Evolutionary conservation across 1,284 basidiomycete species (phyloP).

Genomic region (Leccinum laetum): DNA sequence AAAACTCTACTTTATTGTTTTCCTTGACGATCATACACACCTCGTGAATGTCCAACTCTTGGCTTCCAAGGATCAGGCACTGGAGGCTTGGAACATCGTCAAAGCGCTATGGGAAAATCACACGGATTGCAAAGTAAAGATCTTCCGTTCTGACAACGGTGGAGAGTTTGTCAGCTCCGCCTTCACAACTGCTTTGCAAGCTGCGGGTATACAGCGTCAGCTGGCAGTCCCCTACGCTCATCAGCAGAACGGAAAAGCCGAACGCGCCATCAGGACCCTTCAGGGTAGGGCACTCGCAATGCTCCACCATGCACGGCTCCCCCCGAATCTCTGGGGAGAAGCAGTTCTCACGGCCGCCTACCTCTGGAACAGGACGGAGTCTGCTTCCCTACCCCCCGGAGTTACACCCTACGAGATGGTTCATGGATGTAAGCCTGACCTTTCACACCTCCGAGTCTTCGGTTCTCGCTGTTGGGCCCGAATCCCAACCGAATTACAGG

Average conservation of each 20-base stretch:
- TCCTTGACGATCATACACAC: background rate
- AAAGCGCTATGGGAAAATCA: background rate
- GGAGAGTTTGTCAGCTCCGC: background rate
- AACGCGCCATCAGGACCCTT: background rate
- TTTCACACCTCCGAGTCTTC: background rate
- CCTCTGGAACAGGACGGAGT: background rate
- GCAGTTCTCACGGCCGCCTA: background rate
- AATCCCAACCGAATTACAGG: background rate
- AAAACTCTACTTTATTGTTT: background rate
- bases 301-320: background rate
- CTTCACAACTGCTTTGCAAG: background rate
- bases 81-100: background rate
- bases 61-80: background rate
- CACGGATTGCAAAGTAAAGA: background rate
- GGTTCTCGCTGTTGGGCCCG: background rate
- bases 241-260: constrained; percentile 1
- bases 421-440: background rate
- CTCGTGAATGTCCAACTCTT: background rate
- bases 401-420: background rate
- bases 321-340: background rate
- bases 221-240: background rate
- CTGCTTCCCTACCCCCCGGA: background rate
- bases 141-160: background rate
- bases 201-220: background rate
- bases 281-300: background rate